Evolutionary conservation across 352 stramenopile genomes (phyloP).

Genomic region (Pythium rishiriense): DNA sequence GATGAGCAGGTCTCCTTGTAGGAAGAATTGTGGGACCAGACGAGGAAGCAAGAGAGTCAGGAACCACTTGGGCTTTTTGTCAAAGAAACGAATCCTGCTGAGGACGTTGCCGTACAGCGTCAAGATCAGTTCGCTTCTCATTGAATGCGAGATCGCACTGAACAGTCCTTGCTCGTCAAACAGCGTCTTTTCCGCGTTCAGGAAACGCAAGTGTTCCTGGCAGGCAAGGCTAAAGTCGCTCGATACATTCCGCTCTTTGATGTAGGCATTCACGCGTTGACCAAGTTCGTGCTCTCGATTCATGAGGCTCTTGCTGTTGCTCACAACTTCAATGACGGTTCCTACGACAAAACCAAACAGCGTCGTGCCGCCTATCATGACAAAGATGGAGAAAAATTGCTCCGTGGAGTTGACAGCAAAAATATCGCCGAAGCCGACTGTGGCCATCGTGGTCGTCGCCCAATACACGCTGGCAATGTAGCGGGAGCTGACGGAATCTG

Average conservation of each 20-base stretch:
- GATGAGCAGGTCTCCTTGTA: constrained; percentile 68
- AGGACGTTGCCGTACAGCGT: constrained; percentile 59
- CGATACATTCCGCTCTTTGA: constrained; percentile 75
- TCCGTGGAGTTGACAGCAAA: constrained; percentile 70
- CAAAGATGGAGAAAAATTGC: constrained; percentile 77
- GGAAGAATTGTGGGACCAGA: constrained; percentile 69
- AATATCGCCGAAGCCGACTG: constrained; percentile 87
- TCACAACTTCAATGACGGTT: constrained; percentile 79
- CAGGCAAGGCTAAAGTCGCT: constrained; percentile 69
- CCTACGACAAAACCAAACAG: constrained; percentile 82
- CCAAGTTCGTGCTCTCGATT: constrained; percentile 75
- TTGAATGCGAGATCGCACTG: constrained; percentile 60
- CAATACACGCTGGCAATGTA: constrained; percentile 88
- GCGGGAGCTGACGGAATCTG: constrained; percentile 48
- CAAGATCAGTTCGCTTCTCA: constrained; percentile 68
- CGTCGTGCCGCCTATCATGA: constrained; percentile 80
- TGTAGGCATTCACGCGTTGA: constrained; percentile 72
- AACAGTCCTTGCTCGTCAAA: constrained; percentile 66
- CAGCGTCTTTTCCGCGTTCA: constrained; percentile 72
- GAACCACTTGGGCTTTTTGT: constrained; percentile 87
- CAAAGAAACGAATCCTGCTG: constrained; percentile 74
- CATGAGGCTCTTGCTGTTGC: constrained; percentile 76
- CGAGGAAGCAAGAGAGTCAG: constrained; percentile 64
- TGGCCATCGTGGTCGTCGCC: constrained; percentile 86
- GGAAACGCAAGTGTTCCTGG: constrained; percentile 70